Conservation (phyloP, 768 basidiomycete genomes). For the Crassisporium funariophilum region DNA sequence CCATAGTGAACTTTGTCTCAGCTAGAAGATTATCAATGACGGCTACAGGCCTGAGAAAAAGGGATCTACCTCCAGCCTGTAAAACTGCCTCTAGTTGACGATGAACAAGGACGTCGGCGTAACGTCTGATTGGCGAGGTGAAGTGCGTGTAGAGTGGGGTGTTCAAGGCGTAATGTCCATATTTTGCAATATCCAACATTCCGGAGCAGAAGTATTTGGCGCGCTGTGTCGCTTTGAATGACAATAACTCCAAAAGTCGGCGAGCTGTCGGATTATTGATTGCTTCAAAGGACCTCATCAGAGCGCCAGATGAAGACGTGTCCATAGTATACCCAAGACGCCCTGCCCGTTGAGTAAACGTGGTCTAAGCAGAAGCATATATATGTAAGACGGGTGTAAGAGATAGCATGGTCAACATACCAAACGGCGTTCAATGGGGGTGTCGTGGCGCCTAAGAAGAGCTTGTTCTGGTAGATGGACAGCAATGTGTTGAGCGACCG, state of each 20-base stretch:
- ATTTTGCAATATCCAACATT: slow-evolving; percentile 99
- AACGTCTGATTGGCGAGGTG: slow-evolving; percentile 90
- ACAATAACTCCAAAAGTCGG: slow-evolving; percentile 78
- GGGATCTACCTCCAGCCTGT: slow-evolving; percentile 59
- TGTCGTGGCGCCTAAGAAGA: slow-evolving; percentile 93
- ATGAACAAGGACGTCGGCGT: slow-evolving; percentile 93
- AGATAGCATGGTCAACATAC: slow-evolving; percentile 42
- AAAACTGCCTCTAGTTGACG: slow-evolving; percentile 93
- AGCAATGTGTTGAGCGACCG: slow-evolving; percentile 92
- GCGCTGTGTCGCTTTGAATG: slow-evolving; percentile 89
- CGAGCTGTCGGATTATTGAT: slow-evolving; percentile 75
- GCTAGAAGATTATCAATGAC: slow-evolving; percentile 28
- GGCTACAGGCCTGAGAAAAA: slow-evolving; percentile 2
- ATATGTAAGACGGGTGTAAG: slow-evolving; percentile 13
- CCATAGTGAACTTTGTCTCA: slow-evolving; percentile 95
- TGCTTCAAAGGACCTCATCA: slow-evolving; percentile 84
- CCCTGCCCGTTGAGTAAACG: slow-evolving; percentile 78
- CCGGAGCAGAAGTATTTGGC: slow-evolving; percentile 99
- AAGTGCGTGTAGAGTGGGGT: slow-evolving; percentile 92
- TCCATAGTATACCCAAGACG: slow-evolving; percentile 86
- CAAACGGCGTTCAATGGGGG: slow-evolving; percentile 88
- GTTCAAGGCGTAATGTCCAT: slow-evolving; percentile 89
- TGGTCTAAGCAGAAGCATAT: slow-evolving; percentile 59
- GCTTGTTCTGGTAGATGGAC: slow-evolving; percentile 96
- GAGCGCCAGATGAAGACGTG: slow-evolving; percentile 69